phyloP scores from a whole-genome alignment of 345 rosid genomes.

The Cardamine resedifolia region DNA sequence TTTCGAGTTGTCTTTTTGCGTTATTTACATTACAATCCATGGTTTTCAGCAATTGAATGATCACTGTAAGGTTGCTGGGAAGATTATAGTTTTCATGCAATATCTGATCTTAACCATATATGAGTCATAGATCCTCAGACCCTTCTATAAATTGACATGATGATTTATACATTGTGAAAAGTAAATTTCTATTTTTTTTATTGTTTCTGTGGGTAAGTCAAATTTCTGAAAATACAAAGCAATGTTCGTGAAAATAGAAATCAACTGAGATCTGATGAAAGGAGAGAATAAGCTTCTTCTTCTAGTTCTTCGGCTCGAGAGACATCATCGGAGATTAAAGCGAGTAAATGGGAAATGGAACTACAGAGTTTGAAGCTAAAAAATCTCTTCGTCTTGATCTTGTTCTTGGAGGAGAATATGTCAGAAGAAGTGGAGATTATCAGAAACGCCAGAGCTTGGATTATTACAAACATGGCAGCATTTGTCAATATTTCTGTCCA shows the following conservation, averaged over 20 bases:
- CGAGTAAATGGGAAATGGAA: not conserved
- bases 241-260: not conserved
- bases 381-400: not conserved
- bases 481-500: not conserved
- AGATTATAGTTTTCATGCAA: not conserved
- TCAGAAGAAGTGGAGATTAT: not conserved
- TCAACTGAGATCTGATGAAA: not conserved
- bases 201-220: not conserved
- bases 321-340: not conserved
- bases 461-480: not conserved
- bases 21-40: not conserved
- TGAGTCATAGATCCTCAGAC: not conserved
- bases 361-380: constrained; percentile 1
- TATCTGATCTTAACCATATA: not conserved
- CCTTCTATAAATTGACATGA: not conserved
- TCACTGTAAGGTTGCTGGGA: not conserved
- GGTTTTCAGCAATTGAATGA: not conserved
- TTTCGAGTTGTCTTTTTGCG: not conserved
- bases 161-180: not conserved
- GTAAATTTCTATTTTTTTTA: not conserved
- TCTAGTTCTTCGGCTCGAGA: not conserved
- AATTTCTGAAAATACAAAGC: not conserved
- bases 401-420: constrained; percentile 9
- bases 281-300: not conserved
- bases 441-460: constrained; percentile 9